Evolutionary conservation across 345 rosid genomes (phyloP), one percentile per base, ranked within the genome.

Genomic region (Jatropha curcas): DNA sequence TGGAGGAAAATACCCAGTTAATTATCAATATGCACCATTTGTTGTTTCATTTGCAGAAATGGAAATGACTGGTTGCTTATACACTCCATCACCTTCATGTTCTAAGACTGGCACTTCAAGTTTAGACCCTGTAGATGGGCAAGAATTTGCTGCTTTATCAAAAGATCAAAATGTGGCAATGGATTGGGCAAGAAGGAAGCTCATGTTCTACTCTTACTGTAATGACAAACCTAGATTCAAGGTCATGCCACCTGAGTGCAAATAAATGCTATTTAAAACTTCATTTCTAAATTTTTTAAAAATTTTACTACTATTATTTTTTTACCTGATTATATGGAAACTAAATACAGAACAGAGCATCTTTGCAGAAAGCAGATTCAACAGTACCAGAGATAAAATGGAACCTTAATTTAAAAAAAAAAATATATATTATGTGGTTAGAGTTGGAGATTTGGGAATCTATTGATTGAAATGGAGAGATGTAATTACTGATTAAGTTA

Each of bases 1-100:
- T 55, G 98, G 97, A 57, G 98, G 98, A 58, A 94, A 92, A 76
- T 90, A 92, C 79, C 93, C 95, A 0, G 97, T 94, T 19, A 88
- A 92, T 79, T 90, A 94, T 75, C 84, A 83, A 70, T 84, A 92
- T 59, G 90, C 85, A 6, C 98, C 98, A 6, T 94, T 90, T 73
- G 84, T 88, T 24, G 88, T 80, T 56, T 90, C 95, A 13, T 13
- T 94, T 56, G 66, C 89, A 16, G 89, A 89, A 60, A 76, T 83
- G 65, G 80, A 84, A 67, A 72, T 89, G 71, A 77, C 72, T 34
- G 97, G 97, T 10, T 92, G 97, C 72, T 59, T 77, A n/a, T 31
- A 76, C 24, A 82, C 60, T 70, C 80, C 87, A 16, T 34, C 45
- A 51, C 37, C 83, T 0, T 69, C 87, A 5, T 93, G 98, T 71